Conservation (phyloP, 1,284 basidiomycete genomes). For the Cystobasidium pallidum region DNA sequence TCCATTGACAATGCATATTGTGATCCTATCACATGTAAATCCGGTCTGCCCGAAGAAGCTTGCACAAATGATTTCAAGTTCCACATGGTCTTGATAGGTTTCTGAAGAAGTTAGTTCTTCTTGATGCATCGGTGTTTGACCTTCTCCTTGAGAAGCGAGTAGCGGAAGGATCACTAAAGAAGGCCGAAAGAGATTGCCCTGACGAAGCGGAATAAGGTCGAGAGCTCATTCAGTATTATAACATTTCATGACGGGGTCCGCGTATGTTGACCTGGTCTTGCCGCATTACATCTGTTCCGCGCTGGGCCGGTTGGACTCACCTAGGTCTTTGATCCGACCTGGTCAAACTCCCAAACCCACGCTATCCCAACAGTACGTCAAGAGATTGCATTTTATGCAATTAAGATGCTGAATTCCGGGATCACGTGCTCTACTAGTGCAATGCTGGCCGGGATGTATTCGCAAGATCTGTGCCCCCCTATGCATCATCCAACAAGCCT, state of each 20-base stretch:
- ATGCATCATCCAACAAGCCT: no score
- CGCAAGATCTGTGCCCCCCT: no score
- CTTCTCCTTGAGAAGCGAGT: not conserved
- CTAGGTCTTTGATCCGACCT: no score
- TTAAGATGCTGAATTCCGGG: no score
- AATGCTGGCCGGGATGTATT: no score
- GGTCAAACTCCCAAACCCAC: no score
- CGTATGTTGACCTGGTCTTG: constrained; percentile 73
- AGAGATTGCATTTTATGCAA: no score
- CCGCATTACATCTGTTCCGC: constrained; percentile 57
- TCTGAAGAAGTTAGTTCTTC: not conserved
- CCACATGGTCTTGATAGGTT: constrained; percentile 4
- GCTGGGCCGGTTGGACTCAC: no score
- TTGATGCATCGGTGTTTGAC: no score
- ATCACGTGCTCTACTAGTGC: no score
- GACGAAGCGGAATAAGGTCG: constrained; percentile 11
- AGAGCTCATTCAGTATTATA: not conserved
- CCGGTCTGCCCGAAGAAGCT: not conserved
- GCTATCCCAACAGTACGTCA: no score
- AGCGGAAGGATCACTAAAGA: constrained; percentile 11
- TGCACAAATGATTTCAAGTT: not conserved
- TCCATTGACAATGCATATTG: no score
- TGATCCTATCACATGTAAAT: not conserved
- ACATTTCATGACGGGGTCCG: constrained; percentile 62
- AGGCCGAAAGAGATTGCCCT: constrained; percentile 23